Evolutionary conservation across 1,139 yeast species (phyloP), one percentile per base, ranked within the genome.

Genomic region (Kodamaea sp.): DNA sequence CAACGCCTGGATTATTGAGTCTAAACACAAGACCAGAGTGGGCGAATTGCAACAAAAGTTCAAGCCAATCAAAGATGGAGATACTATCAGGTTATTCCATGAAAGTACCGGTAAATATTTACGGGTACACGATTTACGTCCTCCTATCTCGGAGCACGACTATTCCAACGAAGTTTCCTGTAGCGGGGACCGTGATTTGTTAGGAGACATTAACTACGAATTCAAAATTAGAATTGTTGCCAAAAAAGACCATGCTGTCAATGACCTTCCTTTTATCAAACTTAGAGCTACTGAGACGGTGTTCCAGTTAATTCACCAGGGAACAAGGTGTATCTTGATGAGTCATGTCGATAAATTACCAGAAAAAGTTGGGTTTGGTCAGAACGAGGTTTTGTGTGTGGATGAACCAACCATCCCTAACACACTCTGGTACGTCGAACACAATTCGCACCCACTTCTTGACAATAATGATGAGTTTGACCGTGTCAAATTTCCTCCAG

Each of bases 71-170:
- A 63, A 61, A 34, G 70, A 76, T 43, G 78, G 78, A 6, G 76
- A 70, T 30, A 59, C 60, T 6, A 60, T 86, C n/a, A 66, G 79
- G 38, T 55, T 88, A 13, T 78, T 73, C 56, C 95, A 88, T 50
- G 70, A 70, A 34, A 46, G 49, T 3, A 81, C 95, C 0, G 77
- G 81, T 5, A 72, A 73, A 36, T 74, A 78, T 30, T 61, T 88
- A 23, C 76, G 78, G 34, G 81, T 82, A 5, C 74, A 66, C 39
- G 74, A 78, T 26, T 61, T 69, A 3, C 71, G 82, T 39, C 92
- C 95, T 0, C 95, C 95, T 5, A 70, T 85, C 18, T 76, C 89
- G 2, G 94, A 85, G 46, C 86, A 83, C 50, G 95, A 87, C 26
- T 85, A 86, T 52, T 80, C 87, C 46, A 73, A 66, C 42, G 92